Conservation (phyloP, 768 basidiomycete species). For the Cytidiella melzeri region DNA sequence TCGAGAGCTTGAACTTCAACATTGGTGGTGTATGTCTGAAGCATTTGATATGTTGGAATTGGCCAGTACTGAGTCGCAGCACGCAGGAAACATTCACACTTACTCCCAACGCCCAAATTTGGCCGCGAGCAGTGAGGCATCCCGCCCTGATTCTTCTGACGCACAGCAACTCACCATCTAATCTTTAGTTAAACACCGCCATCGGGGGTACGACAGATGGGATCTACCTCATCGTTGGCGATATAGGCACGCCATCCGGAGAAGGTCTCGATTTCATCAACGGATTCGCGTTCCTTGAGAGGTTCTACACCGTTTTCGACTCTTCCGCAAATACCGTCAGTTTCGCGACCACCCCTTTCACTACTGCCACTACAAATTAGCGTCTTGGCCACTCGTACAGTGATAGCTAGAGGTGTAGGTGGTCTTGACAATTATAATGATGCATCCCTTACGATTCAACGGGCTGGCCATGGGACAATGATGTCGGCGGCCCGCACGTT, state of each 20-base stretch:
- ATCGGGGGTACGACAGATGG: slow-evolving; percentile 17
- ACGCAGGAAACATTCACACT: slow-evolving; percentile 3
- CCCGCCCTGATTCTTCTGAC: not conserved
- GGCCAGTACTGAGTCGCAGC: not conserved
- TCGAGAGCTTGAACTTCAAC: slow-evolving; percentile 24
- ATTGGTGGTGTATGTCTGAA: slow-evolving; percentile 15
- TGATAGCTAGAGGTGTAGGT: too few species aligned
- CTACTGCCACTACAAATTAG: slow-evolving; percentile 36
- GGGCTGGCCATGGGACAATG: too few species aligned
- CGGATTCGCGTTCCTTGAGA: slow-evolving; percentile 24
- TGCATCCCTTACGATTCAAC: too few species aligned
- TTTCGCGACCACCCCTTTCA: slow-evolving; percentile 46
- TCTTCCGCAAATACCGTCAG: slow-evolving; percentile 50
- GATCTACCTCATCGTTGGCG: slow-evolving; percentile 20
- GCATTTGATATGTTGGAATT: not conserved
- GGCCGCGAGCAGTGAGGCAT: slow-evolving; percentile 3
- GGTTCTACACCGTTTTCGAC: slow-evolving; percentile 42
- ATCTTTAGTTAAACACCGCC: slow-evolving; percentile 15
- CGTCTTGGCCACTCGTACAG: too few species aligned
- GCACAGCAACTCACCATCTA: not conserved
- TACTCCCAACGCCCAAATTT: slow-evolving; percentile 13
- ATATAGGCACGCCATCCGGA: slow-evolving; percentile 16
- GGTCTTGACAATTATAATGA: too few species aligned
- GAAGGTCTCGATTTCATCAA: slow-evolving; percentile 22
- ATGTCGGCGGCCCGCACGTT: too few species aligned